Evolutionary conservation across 2,329 filamentous ascomycete genomes (phyloP).

Genomic region (Aspergillus sp.): DNA sequence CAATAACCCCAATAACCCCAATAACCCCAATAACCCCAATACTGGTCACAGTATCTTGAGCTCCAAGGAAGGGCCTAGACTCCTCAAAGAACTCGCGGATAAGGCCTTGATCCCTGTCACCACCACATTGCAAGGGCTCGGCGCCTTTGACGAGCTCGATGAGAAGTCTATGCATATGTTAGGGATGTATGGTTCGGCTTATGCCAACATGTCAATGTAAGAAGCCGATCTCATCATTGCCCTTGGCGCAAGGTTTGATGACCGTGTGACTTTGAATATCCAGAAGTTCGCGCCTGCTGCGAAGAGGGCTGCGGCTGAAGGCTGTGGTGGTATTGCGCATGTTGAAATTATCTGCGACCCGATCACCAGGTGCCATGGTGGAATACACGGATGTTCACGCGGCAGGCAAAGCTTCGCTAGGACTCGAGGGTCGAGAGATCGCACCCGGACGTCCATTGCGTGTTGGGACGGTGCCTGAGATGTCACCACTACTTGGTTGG

Average conservation of each 20-base stretch:
- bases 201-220: slow-evolving; percentile 94
- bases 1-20: too few relatives aligned
- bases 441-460: slow-evolving; percentile 33
- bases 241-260: slow-evolving; percentile 83
- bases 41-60: slow-evolving; percentile 78
- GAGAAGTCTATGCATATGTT: slow-evolving; percentile 92
- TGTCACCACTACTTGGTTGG: too few relatives aligned
- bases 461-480: slow-evolving; percentile 45
- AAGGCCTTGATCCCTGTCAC: slow-evolving; percentile 85
- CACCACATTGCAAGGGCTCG: slow-evolving; percentile 83
- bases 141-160: slow-evolving; percentile 80
- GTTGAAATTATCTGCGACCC: slow-evolving; percentile 50
- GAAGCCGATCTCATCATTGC: slow-evolving; percentile 89
- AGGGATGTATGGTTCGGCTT: slow-evolving; percentile 90
- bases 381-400: slow-evolving; percentile 65
- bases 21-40: too few relatives aligned
- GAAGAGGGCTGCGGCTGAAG: slow-evolving; percentile 67
- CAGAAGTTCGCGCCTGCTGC: slow-evolving; percentile 78
- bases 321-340: slow-evolving; percentile 82
- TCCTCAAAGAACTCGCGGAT: slow-evolving; percentile 71
- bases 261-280: slow-evolving; percentile 73
- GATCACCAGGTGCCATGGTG: slow-evolving; percentile 73
- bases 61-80: slow-evolving; percentile 61
- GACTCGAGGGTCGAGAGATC: slow-evolving; percentile 42
- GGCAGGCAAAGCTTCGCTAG: slow-evolving; percentile 53